Base-by-base conservation (phyloP, 177 flowering plant species). In the Vitis hybrid region DNA sequence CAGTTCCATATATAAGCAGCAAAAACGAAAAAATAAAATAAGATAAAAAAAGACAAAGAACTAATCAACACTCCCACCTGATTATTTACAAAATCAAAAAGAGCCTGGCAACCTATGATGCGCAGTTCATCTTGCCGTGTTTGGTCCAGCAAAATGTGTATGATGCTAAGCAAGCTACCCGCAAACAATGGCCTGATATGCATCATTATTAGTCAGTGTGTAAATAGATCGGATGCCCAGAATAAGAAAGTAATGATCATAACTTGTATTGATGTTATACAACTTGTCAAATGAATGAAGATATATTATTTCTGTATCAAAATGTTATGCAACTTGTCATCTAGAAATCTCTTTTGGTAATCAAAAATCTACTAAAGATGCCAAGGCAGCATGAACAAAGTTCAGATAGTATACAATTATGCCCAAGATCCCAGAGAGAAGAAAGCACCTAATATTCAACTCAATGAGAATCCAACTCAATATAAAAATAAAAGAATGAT, bases 151-250 rank as follows among this genome's bases (percentile, higher is more conserved):
- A 74, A 51, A 64, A 69, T 74, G 52, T 69, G 73, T 49, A 74
- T 52, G 50, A 74, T 69, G 69, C 73, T 58, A 26, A 74, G 77
- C 51, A 68, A 64, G 72, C 70, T 74, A 60, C 73, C 70, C 1
- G 77, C 72, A 65, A 74, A 74, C 68, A 74, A 60, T 14, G 77
- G 65, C 77, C 77, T 69, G 73, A 39, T 13, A 49, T 58, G 31
- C 14, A 51, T 14, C 5, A 22, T 13, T 18, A 1, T 19, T 19
- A 39, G 8, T 39, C 45, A 39, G 0, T 5, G 8, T 39, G 45
- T 39, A 4, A 0, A 39, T 39, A 39, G 45, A 7, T 39, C 8
- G 0, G 1, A 39, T 39, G 9, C 45, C 6, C 0, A 26, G 29
- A 26, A 26, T 26, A 26, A 26, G 29, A 26, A 26, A 26, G 29